Conservation (phyloP, 495 filamentous ascomycete genomes). For the Trichoderma orchidacearum region DNA sequence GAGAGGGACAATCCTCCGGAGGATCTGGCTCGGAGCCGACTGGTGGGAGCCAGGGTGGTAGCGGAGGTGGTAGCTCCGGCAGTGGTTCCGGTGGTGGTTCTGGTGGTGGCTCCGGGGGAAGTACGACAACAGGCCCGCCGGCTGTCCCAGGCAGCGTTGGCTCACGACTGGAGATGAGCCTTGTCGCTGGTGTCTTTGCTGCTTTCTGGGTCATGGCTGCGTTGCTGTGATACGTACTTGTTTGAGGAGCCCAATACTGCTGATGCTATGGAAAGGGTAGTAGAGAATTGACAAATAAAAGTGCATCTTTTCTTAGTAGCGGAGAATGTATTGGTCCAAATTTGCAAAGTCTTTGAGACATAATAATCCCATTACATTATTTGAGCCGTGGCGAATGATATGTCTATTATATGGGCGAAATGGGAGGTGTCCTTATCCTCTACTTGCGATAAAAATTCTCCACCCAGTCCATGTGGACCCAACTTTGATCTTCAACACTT, state of each 20-base stretch:
- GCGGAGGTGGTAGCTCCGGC: not conserved
- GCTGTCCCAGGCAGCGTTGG: not conserved
- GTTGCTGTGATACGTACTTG: not conserved
- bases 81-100: not conserved
- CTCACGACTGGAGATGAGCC: not conserved
- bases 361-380: too few relatives aligned
- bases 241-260: not conserved
- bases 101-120: not conserved
- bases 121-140: not conserved
- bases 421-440: too few relatives aligned
- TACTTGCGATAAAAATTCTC: too few relatives aligned
- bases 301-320: too few relatives aligned
- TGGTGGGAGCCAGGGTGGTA: not conserved
- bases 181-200: not conserved
- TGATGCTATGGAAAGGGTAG: not conserved
- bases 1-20: conserved; percentile 1
- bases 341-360: too few relatives aligned
- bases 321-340: too few relatives aligned
- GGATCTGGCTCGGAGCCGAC: not conserved
- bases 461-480: too few relatives aligned
- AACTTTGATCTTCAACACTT: too few relatives aligned
- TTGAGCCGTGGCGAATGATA: too few relatives aligned
- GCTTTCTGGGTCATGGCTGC: not conserved
- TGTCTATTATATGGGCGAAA: too few relatives aligned
- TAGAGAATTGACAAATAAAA: too few relatives aligned